phyloP scores from a whole-genome alignment of 306 rosid species.

The Mucuna pruriens region DNA sequence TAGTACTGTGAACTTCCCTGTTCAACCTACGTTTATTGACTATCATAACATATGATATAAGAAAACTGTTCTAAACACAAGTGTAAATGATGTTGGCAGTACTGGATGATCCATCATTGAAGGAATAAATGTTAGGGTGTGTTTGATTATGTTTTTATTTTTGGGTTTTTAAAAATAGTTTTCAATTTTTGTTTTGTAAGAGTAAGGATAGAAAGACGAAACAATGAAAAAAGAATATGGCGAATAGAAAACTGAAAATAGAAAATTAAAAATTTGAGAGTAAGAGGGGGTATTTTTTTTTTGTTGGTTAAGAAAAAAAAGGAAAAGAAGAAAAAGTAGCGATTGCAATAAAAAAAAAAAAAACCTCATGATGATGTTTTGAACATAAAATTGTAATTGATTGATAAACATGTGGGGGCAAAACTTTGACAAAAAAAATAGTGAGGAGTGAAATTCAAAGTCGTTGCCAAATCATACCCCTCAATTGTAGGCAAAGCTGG shows the following conservation, averaged over 20 bases:
- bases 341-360: background rate
- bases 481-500: background rate
- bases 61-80: background rate
- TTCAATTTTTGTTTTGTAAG: too few species aligned
- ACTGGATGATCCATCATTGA: background rate
- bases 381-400: constrained; percentile 10
- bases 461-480: background rate
- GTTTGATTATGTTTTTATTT: background rate
- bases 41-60: background rate
- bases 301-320: background rate
- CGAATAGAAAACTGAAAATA: too few species aligned
- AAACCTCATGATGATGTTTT: constrained; percentile 17
- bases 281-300: too few species aligned
- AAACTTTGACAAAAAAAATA: background rate
- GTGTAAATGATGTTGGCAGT: background rate
- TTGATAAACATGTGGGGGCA: constrained; percentile 18
- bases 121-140: background rate
- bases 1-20: background rate
- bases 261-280: too few species aligned
- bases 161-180: background rate
- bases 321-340: background rate
- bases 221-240: too few species aligned
- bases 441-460: constrained; percentile 8
- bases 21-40: constrained; percentile 3
- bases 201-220: too few species aligned